These are phyloP conservation scores for Chernovozyma sophiae-reginae DNA, from an alignment of 1,139 yeast species.

Conservation along the genomic window DNA sequence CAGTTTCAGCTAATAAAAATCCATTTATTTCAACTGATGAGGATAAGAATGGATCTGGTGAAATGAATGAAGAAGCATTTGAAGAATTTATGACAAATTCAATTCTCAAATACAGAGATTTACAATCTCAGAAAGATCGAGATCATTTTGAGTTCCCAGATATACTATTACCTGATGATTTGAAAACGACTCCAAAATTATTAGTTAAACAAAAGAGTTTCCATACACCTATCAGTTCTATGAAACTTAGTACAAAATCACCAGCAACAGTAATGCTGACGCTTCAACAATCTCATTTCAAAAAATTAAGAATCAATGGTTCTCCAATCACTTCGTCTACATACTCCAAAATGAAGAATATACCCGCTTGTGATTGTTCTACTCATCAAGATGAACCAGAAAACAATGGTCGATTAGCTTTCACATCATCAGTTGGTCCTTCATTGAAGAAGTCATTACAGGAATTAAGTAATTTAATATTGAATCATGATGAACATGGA, in stretches of 20 bases:
- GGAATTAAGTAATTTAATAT: conserved; percentile 1
- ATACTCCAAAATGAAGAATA: conserved; percentile 12
- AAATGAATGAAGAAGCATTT: conserved; percentile 13
- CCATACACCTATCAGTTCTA: conserved; percentile 4
- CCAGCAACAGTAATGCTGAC: conserved; percentile 37
- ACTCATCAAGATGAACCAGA: conserved; percentile 4
- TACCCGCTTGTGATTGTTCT: conserved; percentile 13
- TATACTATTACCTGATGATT: conserved; percentile 3
- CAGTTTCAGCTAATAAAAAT: background rate
- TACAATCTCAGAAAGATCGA: conserved; percentile 19
- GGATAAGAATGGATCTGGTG: conserved; percentile 3
- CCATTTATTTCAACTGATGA: conserved; percentile 7
- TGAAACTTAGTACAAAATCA: conserved; percentile 21
- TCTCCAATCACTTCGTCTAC: conserved; percentile 33
- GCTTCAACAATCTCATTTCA: conserved; percentile 37
- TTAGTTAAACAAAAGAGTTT: background rate
- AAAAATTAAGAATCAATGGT: conserved; percentile 42
- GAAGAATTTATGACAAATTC: conserved; percentile 34
- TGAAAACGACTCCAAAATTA: background rate
- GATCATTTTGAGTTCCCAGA: conserved; percentile 4
- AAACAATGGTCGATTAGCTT: background rate
- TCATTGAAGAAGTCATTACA: conserved; percentile 1
- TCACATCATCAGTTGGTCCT: background rate
- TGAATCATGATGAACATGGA: background rate
- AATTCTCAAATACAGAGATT: conserved; percentile 30